Base-by-base conservation (phyloP, 2,329 filamentous ascomycete species). In the Ceratocystis albifundus region DNA sequence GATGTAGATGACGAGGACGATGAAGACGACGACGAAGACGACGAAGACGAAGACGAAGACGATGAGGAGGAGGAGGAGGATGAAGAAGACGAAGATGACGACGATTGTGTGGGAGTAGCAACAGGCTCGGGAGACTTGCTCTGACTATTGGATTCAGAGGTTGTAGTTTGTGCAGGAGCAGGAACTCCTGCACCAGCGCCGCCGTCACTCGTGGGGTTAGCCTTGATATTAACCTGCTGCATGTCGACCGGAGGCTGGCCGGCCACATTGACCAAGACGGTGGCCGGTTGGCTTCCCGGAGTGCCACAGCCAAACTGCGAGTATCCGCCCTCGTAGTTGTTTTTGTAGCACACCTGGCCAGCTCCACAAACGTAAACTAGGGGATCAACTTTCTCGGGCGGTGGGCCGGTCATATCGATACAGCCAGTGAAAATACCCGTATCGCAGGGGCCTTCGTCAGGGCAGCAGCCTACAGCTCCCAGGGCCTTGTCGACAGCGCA, bases 301-400 rank as follows among this genome's bases (percentile, higher is more conserved):
- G 77, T 76, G 20, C 82, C 83, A 69, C 83, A 85, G 1, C 83
- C 83, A 64, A 76, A 85, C 72, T 85, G 83, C 63, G 74, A 82
- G 70, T 76, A 82, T 1, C 82, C 82, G 12, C 81, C 82, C 0
- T 79, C 79, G 68, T 80, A 85, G 7, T 74, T 71, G 70, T 85
- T 85, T 69, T 73, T 77, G 73, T 82, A 85, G 71, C 83, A 85
- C 17, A 82, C 77, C 59, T 80, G 71, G 62, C 74, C 73, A 3
- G 77, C 80, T n/a, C 72, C 69, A 72, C 83, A 85, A 8, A 82
- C 83, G 70, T 76, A 84, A 41, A 84, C 75, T 68, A 84, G 84
- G 0, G 82, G 82, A 69, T 85, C 79, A 65, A 79, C 74, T 66
- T 77, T 79, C 2, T 77, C 80, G 71, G 82, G 80, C 1, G 78